phyloP scores from a whole-genome alignment of 495 filamentous ascomycete genomes.

The Aspergillus asperescens region DNA sequence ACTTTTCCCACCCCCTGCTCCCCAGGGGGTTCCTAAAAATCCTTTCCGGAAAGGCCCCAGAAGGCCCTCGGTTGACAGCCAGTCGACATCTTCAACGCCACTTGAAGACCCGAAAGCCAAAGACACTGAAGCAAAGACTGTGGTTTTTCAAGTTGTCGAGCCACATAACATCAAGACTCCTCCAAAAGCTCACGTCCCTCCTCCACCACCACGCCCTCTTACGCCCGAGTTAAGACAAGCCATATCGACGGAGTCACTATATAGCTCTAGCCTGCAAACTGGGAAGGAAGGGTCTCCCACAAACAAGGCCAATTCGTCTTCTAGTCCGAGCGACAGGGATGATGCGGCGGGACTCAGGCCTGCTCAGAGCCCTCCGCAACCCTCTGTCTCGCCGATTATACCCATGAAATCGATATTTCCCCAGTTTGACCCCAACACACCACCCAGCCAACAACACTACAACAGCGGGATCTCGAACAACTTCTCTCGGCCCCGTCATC shows the following conservation, averaged over 20 bases:
- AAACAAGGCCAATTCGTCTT: slow-evolving; percentile 13
- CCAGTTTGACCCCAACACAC: slow-evolving; percentile 66
- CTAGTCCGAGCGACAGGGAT: neutral
- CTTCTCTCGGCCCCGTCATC: slow-evolving; percentile 37
- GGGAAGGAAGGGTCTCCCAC: slow-evolving; percentile 26
- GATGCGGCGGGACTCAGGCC: slow-evolving; percentile 25
- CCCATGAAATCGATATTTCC: slow-evolving; percentile 74
- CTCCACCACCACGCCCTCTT: slow-evolving; percentile 20
- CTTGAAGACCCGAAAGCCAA: slow-evolving; percentile 32
- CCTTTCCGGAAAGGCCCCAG: slow-evolving; percentile 31
- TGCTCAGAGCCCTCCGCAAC: slow-evolving; percentile 28
- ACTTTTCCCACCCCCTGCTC: slow-evolving; percentile 50
- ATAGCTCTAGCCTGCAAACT: slow-evolving; percentile 20
- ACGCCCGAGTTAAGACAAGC: slow-evolving; percentile 12
- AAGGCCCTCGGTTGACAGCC: slow-evolving; percentile 23
- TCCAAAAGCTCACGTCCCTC: slow-evolving; percentile 16
- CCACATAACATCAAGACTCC: slow-evolving; percentile 28
- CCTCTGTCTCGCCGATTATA: slow-evolving; percentile 29
- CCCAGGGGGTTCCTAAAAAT: slow-evolving; percentile 34
- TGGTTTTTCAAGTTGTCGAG: slow-evolving; percentile 38
- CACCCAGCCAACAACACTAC: slow-evolving; percentile 64
- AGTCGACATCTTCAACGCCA: slow-evolving; percentile 31
- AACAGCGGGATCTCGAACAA: slow-evolving; percentile 50
- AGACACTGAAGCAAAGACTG: slow-evolving; percentile 31
- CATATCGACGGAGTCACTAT: slow-evolving; percentile 23